Percentiles rank a stretch among this genome's conserved stretches.
Evolutionary conservation across 805 yeast species (phyloP).

Genomic region (Cyberlindnera euphorbiae): DNA sequence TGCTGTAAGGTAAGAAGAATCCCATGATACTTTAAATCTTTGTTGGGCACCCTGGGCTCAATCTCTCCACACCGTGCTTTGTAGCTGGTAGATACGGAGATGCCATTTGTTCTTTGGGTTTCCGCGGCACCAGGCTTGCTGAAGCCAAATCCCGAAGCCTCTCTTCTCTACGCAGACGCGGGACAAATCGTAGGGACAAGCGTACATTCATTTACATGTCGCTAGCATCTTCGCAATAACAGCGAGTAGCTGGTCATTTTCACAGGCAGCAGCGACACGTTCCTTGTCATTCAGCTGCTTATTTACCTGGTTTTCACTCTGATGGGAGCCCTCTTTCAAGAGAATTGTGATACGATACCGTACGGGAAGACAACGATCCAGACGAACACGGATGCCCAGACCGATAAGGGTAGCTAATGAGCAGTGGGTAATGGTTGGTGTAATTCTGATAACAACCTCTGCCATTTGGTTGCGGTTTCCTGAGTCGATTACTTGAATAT

Average conservation of each 20-base stretch:
- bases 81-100: too few relatives aligned
- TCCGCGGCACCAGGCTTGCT: too few relatives aligned
- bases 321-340: conserved; percentile 90
- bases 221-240: conserved; percentile 93
- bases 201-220: conserved; percentile 46
- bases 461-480: conserved; percentile 53
- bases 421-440: conserved; percentile 98
- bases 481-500: conserved; percentile 66
- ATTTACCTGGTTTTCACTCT: conserved; percentile 92
- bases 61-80: too few relatives aligned
- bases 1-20: conserved; percentile 49
- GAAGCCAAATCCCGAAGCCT: too few relatives aligned
- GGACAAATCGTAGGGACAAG: too few relatives aligned
- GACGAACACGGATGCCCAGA: conserved; percentile 84
- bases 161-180: too few relatives aligned
- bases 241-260: conserved; percentile 81
- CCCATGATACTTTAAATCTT: too few relatives aligned
- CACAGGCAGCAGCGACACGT: conserved; percentile 97
- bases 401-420: conserved; percentile 95
- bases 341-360: conserved; percentile 75
- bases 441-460: conserved; percentile 74
- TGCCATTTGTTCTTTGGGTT: too few relatives aligned
- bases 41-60: too few relatives aligned
- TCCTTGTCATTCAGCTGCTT: conserved; percentile 97
- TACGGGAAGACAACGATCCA: conserved; percentile 84